Conservation (phyloP, 768 basidiomycete genomes). For the Nidularia pulvinata region DNA sequence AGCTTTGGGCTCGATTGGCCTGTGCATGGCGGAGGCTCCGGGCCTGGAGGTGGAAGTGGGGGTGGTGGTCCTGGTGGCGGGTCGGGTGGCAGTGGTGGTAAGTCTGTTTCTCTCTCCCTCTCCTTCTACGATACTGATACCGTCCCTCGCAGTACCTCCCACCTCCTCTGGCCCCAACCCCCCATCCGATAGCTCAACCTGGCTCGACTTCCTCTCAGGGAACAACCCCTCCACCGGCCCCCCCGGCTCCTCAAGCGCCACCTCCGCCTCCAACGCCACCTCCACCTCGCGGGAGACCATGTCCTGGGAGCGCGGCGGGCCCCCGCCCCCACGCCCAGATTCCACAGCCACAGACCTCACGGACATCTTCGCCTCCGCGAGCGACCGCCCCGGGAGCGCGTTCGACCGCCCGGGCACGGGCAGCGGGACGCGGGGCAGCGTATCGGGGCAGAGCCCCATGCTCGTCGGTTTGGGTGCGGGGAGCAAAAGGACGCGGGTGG, state of each 20-base stretch:
- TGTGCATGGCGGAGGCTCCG: constrained; percentile 17
- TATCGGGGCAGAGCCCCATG: too few relatives aligned
- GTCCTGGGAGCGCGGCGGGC: constrained; percentile 27
- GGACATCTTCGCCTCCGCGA: background rate
- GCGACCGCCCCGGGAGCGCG: background rate
- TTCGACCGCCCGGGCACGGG: background rate
- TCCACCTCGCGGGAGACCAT: constrained; percentile 13
- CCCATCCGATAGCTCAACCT: constrained; percentile 9
- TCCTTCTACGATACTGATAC: constrained; percentile 1
- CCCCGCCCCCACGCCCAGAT: background rate
- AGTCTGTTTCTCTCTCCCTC: background rate
- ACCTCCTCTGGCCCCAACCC: constrained; percentile 10
- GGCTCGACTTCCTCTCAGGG: constrained; percentile 27
- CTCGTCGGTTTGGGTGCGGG: background rate
- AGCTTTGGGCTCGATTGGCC: constrained; percentile 31
- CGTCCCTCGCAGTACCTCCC: constrained; percentile 3
- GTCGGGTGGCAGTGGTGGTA: constrained; percentile 15
- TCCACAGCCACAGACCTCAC: background rate
- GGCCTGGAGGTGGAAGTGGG: background rate
- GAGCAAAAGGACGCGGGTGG: background rate
- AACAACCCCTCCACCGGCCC: constrained; percentile 10
- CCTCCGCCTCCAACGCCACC: constrained; percentile 4
- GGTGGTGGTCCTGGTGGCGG: background rate
- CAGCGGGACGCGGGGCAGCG: background rate
- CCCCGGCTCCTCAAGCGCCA: constrained; percentile 2